phyloP scores from a whole-genome alignment of 2,329 filamentous ascomycete genomes.

The Cadophora gregata region DNA sequence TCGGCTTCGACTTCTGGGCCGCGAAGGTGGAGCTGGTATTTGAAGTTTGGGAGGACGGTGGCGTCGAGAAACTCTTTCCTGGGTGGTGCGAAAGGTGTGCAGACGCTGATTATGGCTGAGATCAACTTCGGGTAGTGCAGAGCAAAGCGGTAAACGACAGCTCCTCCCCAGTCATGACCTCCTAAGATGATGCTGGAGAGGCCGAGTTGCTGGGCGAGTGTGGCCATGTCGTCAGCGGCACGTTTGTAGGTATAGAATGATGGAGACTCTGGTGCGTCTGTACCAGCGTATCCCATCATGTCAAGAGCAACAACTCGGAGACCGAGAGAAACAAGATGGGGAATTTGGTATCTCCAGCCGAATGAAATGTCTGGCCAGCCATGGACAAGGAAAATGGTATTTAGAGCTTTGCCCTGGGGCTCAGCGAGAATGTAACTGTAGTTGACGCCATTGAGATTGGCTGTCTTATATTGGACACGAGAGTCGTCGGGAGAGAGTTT shows the following conservation, averaged over 20 bases:
- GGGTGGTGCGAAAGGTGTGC: constrained; percentile 74
- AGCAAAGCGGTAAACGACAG: constrained; percentile 75
- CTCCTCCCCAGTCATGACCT: constrained; percentile 89
- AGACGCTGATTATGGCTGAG: constrained; percentile 77
- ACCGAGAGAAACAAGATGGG: constrained; percentile 71
- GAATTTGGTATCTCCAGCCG: constrained; percentile 91
- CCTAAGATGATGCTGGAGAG: constrained; percentile 73
- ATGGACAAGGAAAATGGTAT: constrained; percentile 56
- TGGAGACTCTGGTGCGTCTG: constrained; percentile 68
- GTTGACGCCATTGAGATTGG: constrained; percentile 68
- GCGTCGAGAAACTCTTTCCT: constrained; percentile 58
- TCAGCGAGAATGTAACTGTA: constrained; percentile 70
- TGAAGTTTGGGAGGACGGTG: constrained; percentile 68
- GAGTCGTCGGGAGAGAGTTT: constrained; percentile 71
- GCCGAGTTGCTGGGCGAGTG: constrained; percentile 62
- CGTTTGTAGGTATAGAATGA: constrained; percentile 73
- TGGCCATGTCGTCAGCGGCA: constrained; percentile 76
- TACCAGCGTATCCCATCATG: constrained; percentile 84
- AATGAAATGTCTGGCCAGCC: constrained; percentile 84
- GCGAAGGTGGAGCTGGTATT: constrained; percentile 83
- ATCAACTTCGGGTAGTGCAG: constrained; percentile 77
- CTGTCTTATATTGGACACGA: constrained; percentile 67
- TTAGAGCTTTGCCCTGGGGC: constrained; percentile 51
- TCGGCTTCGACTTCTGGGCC: constrained; percentile 68
- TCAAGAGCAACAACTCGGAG: constrained; percentile 84